phyloP scores from a whole-genome alignment of 2,329 filamentous ascomycete species.

The Pestalotiopsis sp. region DNA sequence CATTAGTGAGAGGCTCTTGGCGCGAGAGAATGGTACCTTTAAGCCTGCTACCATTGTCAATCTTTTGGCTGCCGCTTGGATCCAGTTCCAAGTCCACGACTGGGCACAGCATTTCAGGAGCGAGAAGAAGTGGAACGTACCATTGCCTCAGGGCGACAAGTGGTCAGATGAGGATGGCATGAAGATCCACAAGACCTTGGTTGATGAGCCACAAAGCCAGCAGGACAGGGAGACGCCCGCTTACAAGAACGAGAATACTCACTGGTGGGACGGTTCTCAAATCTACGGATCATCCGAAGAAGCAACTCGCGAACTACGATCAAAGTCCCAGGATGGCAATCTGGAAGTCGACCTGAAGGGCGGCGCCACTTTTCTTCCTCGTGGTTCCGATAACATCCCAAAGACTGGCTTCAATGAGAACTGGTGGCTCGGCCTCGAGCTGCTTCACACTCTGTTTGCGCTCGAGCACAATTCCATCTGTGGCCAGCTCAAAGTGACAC shows the following conservation, averaged over 20 bases:
- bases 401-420: conserved; percentile 44
- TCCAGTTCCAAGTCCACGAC: conserved; percentile 50
- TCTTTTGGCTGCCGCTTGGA: conserved; percentile 48
- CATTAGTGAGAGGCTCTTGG: conserved; percentile 43
- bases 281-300: conserved; percentile 45
- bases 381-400: conserved; percentile 37
- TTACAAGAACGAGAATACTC: conserved; percentile 43
- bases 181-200: conserved; percentile 36
- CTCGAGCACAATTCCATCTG: conserved; percentile 48
- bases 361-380: conserved; percentile 38
- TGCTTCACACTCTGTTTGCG: conserved; percentile 47
- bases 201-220: conserved; percentile 34
- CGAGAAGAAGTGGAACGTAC: conserved; percentile 32
- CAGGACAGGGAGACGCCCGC: conserved; percentile 38
- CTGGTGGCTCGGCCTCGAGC: conserved; percentile 49
- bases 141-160: conserved; percentile 33
- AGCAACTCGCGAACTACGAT: conserved; percentile 36
- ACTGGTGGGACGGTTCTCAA: conserved; percentile 49
- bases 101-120: conserved; percentile 28
- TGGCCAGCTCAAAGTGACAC: conserved; percentile 32
- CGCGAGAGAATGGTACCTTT: conserved; percentile 37
- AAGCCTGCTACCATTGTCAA: conserved; percentile 47
- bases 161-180: conserved; percentile 36
- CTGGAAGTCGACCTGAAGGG: conserved; percentile 35
- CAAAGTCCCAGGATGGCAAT: conserved; percentile 37